Evolutionary conservation across 257 asterid genomes (phyloP).

Genomic region (Solanum chmielewskii): DNA sequence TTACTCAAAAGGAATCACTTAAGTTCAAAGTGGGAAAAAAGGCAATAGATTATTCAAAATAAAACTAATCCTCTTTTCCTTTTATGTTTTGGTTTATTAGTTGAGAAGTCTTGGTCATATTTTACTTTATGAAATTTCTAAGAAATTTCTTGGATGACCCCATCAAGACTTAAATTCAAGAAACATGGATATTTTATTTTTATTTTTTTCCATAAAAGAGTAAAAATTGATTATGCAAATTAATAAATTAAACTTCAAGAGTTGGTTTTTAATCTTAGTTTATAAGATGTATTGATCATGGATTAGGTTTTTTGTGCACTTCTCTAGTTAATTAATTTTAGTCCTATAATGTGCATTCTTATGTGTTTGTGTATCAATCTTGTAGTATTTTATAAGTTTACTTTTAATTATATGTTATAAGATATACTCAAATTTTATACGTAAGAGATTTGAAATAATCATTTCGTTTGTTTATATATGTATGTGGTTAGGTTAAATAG

Average conservation of each 20-base stretch:
- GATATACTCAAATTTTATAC: neutral
- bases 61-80: neutral
- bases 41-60: neutral
- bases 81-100: neutral
- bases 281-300: neutral
- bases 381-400: neutral
- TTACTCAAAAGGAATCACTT: neutral
- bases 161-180: neutral
- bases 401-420: neutral
- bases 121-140: neutral
- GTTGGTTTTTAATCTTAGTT: neutral
- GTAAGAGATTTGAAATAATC: neutral
- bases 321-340: neutral
- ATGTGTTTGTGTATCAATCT: neutral
- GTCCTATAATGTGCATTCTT: neutral
- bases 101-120: neutral
- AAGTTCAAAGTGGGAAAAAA: neutral
- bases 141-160: neutral
- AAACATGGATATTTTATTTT: neutral
- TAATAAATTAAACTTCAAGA: neutral
- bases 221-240: neutral
- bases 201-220: neutral
- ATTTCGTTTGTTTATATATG: neutral
- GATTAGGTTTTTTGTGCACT: neutral
- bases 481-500: neutral